Evolutionary conservation across 208 protist species (phyloP).

Genomic region (Trichomonas tenax): DNA sequence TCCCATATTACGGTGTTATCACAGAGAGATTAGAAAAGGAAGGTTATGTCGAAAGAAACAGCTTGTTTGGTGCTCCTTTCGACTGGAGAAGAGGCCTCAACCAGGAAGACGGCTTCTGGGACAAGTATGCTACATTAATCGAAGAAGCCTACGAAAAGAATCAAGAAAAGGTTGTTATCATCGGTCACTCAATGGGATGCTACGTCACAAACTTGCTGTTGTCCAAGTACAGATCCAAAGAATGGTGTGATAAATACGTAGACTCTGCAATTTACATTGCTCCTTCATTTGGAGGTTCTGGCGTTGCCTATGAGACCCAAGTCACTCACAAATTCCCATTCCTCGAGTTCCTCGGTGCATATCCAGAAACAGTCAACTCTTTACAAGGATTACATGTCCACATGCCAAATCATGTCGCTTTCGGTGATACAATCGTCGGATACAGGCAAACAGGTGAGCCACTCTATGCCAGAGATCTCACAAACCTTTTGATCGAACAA

Average conservation of each 20-base stretch:
- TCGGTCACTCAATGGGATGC: neutral
- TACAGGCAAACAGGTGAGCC: neutral
- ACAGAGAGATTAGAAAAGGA: neutral
- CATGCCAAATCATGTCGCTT: neutral
- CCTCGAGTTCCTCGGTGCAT: neutral
- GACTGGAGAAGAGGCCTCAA: neutral
- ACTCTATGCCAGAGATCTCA: neutral
- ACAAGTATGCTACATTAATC: neutral
- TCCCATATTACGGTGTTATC: neutral
- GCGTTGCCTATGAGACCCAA: neutral
- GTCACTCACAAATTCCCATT: neutral
- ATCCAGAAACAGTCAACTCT: neutral
- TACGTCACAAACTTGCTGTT: neutral
- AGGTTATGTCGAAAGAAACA: neutral
- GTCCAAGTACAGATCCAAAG: neutral
- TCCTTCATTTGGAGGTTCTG: neutral
- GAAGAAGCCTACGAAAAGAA: neutral
- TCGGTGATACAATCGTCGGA: neutral
- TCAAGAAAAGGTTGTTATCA: neutral
- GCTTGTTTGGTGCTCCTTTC: neutral
- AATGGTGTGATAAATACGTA: neutral
- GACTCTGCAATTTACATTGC: neutral
- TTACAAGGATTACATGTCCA: neutral
- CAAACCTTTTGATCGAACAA: neutral
- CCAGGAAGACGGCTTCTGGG: neutral